Base-by-base conservation (phyloP, 805 yeast genomes). In the Yarrowia divulgata region DNA sequence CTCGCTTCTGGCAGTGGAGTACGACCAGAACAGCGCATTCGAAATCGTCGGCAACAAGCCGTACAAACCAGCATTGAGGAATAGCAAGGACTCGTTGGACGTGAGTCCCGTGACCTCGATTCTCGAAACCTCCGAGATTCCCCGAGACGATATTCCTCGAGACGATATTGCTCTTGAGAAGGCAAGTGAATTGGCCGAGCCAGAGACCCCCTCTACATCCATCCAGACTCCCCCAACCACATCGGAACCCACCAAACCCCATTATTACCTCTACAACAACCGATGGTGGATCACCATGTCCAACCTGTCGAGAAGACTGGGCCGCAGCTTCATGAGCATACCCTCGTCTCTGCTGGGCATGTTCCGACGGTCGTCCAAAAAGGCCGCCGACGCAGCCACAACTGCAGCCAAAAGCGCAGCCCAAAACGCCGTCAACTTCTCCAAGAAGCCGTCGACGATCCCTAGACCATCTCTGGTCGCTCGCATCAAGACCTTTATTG, bases 221-320 rank as follows among this genome's bases (percentile, higher is more conserved):
- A 8, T 35, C 39, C 39, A 35, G 39, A 9, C 9, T 35, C 39
- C 9, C 9, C 12, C 12, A 8, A 8, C 39, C 12, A 10, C 9
- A 8, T 35, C 39, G 39, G 12, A 35, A 39, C 16, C 16, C 40
- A 6, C 62, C 19, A 23, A 19, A 29, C 66, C 66, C n/a, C 50
- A 60, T 34, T 60, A 60, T 43, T 60, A 60, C 52, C 52, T 60
- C 14, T 60, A 60, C 52, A 60, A 60, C 42, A 60, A 60, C 66
- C 14, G 66, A 18, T 60, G 66, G 66, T 60, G 66, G 66, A 60
- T 60, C 32, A 34, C 52, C 32, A 60, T 45, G 66, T 60, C 66
- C 18, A 60, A 60, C 8, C 12, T 45, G 13, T 32, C 52, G 16
- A 42, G 66, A 13, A 13, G 19, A 18, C 40, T 60, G 9, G 13